Evolutionary conservation across 176 grass and related monocot species (phyloP), one percentile per base, ranked within the genome.

Genomic region (Oryza brachyantha): DNA sequence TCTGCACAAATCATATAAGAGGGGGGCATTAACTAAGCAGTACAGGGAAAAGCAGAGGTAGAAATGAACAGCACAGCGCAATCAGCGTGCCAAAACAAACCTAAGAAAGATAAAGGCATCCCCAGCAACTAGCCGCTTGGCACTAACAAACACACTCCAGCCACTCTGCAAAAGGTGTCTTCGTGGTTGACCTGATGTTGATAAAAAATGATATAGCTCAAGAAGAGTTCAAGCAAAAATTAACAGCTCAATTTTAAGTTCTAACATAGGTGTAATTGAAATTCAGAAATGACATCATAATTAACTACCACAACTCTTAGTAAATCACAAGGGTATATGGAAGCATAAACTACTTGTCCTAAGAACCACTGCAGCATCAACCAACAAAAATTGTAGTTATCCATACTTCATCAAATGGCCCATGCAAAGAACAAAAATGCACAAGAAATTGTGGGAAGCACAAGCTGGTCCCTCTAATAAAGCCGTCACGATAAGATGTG

Each of bases 41-140:
- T 73, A 34, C 25, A 54, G 0, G 25, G 41, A 9, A 13, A 35
- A 25, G 32, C 26, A 31, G 4, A 68, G 27, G 29, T n/a, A 4
- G 29, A 72, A 70, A 29, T 16, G 48, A 66, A 70, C 62, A 83
- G 1, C 34, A 66, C 5, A 67, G 46, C 37, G 16, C 29, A 14
- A 28, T 32, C 32, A 64, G 16, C 8, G 27, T 22, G 31, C 9
- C 29, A 46, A 22, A 75, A 39, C n/a, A 70, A 36, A 94, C 92
- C 92, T 94, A 19, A 98, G 89, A 75, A 98, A 98, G 73, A 98
- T 98, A 85, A 98, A 98, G 13, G 95, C 95, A 77, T 98, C 95
- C 29, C 95, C 95, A 61, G 95, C 90, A 43, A 98, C 85, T 21
- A 98, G 91, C 11, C 92, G 77, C 36, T 98, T 98, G 55, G 95